Conservation (phyloP, 306 rosid genomes). For the Sicyos baderoa region DNA sequence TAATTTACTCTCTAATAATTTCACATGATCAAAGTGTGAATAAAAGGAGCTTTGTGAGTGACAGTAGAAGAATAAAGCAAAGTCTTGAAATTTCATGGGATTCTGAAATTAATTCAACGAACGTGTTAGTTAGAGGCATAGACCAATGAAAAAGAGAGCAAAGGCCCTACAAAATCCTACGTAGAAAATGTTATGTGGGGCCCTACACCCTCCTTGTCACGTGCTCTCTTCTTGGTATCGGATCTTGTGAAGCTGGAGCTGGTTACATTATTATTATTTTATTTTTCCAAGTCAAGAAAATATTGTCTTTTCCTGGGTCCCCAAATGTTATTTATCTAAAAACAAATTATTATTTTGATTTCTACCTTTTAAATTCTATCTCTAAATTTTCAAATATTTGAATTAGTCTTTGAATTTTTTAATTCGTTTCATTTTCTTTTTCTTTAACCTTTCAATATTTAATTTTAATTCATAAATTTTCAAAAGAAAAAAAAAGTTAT, state of each 20-base stretch:
- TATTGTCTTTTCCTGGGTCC: constrained; percentile 7
- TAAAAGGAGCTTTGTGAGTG: not conserved
- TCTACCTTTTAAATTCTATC: too few species aligned
- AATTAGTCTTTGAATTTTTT: too few species aligned
- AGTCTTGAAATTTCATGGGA: not conserved
- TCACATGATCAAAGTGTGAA: too few species aligned
- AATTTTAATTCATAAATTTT: too few species aligned
- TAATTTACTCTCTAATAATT: too few species aligned
- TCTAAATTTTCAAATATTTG: too few species aligned
- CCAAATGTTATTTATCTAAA: constrained; percentile 6
- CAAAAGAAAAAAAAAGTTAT: too few species aligned
- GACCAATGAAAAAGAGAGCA: constrained; percentile 5
- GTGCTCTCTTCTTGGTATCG: not conserved
- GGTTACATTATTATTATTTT: not conserved
- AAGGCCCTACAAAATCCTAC: not conserved
- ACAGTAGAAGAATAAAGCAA: not conserved
- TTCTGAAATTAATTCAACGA: not conserved
- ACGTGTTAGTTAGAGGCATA: not conserved
- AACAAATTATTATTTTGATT: too few species aligned
- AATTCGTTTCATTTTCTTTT: too few species aligned
- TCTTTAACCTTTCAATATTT: too few species aligned
- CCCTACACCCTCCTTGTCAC: constrained; percentile 8
- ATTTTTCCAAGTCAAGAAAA: not conserved
- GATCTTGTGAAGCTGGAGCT: too few species aligned
- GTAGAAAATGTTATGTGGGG: not conserved